Evolutionary conservation across 139 green algal species (phyloP), one percentile per base, ranked within the genome.

Genomic region (Picochlorum sp.): DNA sequence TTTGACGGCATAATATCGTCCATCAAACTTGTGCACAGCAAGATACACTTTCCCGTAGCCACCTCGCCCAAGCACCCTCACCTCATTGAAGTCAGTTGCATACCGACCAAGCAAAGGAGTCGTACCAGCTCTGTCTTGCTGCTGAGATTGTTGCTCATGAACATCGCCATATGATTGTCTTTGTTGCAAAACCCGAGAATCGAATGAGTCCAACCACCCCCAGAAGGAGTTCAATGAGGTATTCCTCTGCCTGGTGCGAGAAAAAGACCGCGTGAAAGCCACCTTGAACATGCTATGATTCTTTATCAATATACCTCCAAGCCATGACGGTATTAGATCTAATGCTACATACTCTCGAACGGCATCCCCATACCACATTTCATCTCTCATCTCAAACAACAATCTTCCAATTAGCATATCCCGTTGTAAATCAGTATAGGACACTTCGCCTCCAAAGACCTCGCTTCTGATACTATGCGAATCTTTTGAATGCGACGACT

Each of bases 1-100:
- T 76, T 98, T 98, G 21, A 98, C 80, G 1, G 92, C 92, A 62
- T 97, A 97, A 68, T 84, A 73, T 10, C 86, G 70, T 2, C 86
- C 85, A 56, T 85, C 78, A 56, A 85, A 66, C 9, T 79, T 80
- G 73, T 97, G 95, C 28, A 89, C 72, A 3, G 88, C 88, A 15
- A 84, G 76, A 41, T 94, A 81, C 56, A 96, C 91, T 6, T 90
- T 60, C 0, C 91, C 91, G 74, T 90, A 96, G 11, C 79, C 90
- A 10, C 91, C 91, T 24, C 80, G 78, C 37, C 91, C 91, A 55
- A 97, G 76, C 18, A 66, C 56, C 16, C 66, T 54, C 41, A 92
- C 37, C 73, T 96, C 89, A 47, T 84, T 56, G 47, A 91, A 91
- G 62, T 93, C 85, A 11, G 66, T 72, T 15, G 65, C 58, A 69